Conservation (phyloP, 2,329 filamentous ascomycete genomes). For the Bipolaris cookei region DNA sequence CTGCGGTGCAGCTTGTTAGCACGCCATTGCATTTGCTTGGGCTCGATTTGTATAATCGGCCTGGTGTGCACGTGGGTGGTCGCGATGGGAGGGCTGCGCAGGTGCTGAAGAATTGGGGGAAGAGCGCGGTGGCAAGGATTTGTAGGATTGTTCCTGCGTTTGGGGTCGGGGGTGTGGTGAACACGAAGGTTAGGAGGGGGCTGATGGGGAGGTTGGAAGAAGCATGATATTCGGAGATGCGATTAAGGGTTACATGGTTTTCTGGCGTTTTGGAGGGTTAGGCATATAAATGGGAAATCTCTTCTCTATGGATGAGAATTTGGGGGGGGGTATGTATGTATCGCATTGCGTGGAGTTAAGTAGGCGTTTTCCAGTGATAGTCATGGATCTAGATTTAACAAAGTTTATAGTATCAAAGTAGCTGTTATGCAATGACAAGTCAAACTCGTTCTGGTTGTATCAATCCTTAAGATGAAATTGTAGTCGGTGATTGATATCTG, state of each 20-base stretch:
- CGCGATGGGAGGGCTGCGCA: conserved; percentile 65
- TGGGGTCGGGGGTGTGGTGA: conserved; percentile 86
- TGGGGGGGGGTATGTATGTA: not conserved
- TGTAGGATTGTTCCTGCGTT: conserved; percentile 88
- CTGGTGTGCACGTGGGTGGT: conserved; percentile 57
- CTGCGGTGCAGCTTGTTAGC: conserved; percentile 76
- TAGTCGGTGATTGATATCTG: too few relatives aligned
- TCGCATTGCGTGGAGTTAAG: not conserved
- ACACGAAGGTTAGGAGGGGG: conserved; percentile 70
- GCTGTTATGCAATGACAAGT: too few relatives aligned
- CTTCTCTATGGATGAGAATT: not conserved
- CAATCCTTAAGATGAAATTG: too few relatives aligned
- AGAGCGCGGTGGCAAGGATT: conserved; percentile 76
- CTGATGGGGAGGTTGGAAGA: conserved; percentile 64
- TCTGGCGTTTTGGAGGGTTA: not conserved
- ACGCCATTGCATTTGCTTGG: conserved; percentile 87
- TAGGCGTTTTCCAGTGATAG: not conserved
- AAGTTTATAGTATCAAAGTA: too few relatives aligned
- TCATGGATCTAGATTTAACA: not conserved
- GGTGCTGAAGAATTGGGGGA: conserved; percentile 76
- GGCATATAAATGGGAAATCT: not conserved
- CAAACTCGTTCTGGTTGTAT: too few relatives aligned
- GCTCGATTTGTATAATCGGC: conserved; percentile 83
- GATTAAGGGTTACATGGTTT: too few relatives aligned
- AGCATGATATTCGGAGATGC: too few relatives aligned